Conservation (phyloP, 129 eudicot species). For the Centella asiatica region DNA sequence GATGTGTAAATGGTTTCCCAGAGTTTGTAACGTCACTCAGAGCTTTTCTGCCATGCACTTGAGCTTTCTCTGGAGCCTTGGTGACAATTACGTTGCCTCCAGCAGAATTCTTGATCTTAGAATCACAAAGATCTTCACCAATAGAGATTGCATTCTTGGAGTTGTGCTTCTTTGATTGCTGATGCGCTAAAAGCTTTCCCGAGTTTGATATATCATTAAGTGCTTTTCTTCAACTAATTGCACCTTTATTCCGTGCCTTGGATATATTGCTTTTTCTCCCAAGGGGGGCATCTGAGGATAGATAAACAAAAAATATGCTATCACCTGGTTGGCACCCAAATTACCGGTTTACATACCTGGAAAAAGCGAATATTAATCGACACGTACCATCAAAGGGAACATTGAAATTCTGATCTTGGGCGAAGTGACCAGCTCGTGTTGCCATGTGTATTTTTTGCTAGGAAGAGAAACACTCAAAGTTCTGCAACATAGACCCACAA, state of each 20-base stretch:
- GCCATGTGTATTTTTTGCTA: constrained; percentile 32
- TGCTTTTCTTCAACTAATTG: constrained; percentile 59
- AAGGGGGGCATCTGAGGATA: constrained; percentile 16
- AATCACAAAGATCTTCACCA: constrained; percentile 35
- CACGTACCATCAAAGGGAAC: constrained; percentile 46
- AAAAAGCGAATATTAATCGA: too few relatives aligned
- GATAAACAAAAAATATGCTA: too few relatives aligned
- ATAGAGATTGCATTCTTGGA: constrained; percentile 37
- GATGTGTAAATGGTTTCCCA: constrained; percentile 35
- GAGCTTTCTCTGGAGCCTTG: constrained; percentile 29
- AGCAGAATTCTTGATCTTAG: constrained; percentile 18
- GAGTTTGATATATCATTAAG: constrained; percentile 72
- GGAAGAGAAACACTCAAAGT: too few relatives aligned
- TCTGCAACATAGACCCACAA: constrained; percentile 9
- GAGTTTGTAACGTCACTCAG: constrained; percentile 77
- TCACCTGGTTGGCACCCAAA: too few relatives aligned
- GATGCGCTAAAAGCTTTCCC: constrained; percentile 40
- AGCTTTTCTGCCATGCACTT: constrained; percentile 58
- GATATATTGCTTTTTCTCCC: constrained; percentile 26
- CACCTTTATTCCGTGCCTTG: constrained; percentile 26
- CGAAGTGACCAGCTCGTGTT: constrained; percentile 26
- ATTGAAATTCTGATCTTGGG: constrained; percentile 55
- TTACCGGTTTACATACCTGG: too few relatives aligned
- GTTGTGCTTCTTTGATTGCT: constrained; percentile 37
- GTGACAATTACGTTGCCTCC: constrained; percentile 16